A percentile compares a stretch with the other conserved stretches of the same genome.
Conservation (phyloP, 108 stramenopile genomes). For the Skeletonema marinoi region DNA sequence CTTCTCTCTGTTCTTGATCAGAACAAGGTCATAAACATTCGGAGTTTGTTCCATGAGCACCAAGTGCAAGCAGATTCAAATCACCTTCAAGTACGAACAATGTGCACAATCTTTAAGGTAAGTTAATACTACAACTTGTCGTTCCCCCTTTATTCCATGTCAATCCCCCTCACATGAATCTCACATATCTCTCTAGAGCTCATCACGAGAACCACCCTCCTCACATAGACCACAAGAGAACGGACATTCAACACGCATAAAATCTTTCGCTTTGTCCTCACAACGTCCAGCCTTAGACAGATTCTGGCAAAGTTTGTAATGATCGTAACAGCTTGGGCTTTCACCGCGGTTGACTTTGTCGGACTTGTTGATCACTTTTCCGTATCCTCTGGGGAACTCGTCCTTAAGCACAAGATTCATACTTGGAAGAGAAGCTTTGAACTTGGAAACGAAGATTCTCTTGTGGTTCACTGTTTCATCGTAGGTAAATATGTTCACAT, state of each 20-base stretch:
- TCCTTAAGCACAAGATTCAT: slow-evolving; percentile 49
- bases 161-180: no score
- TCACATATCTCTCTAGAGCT: neutral
- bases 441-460: slow-evolving; percentile 14
- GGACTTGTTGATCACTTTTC: slow-evolving; percentile 48
- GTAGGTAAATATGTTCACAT: slow-evolving; percentile 63
- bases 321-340: slow-evolving; percentile 47
- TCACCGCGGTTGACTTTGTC: slow-evolving; percentile 39
- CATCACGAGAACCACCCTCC: neutral
- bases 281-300: slow-evolving; percentile 16
- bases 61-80: no score
- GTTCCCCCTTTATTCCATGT: no score
- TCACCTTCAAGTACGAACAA: no score
- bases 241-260: slow-evolving; percentile 29
- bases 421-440: slow-evolving; percentile 22
- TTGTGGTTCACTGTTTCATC: slow-evolving; percentile 39
- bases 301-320: slow-evolving; percentile 35
- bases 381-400: slow-evolving; percentile 65
- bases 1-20: no score
- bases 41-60: no score
- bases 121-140: no score
- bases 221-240: slow-evolving; percentile 38
- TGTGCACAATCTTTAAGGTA: no score
- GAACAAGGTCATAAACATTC: no score
- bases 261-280: slow-evolving; percentile 16